A percentile compares a stretch with the other conserved stretches of the same genome.
Evolutionary conservation across 768 basidiomycete genomes (phyloP).

Genomic region (Pleurotus tuoliensis): DNA sequence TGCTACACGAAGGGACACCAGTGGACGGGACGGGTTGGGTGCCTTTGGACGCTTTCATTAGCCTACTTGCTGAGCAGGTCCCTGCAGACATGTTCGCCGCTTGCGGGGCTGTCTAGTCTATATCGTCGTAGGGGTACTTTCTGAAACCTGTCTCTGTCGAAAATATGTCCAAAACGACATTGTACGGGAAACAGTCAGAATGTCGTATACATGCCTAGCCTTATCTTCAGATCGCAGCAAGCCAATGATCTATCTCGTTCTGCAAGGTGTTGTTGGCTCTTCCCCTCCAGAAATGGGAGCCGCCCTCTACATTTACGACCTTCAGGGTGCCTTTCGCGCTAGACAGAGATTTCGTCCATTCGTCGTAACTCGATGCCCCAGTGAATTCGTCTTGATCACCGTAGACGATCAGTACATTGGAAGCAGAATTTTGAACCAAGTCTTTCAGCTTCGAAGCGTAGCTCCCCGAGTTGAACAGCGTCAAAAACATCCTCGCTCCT

Average conservation of each 20-base stretch:
- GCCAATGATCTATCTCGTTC: slow-evolving; percentile 28
- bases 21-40: slow-evolving; percentile 10
- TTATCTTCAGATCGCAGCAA: slow-evolving; percentile 7
- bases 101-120: background rate
- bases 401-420: slow-evolving; percentile 58
- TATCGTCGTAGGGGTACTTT: too few relatives aligned
- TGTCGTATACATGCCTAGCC: too few relatives aligned
- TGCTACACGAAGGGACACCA: slow-evolving; percentile 12
- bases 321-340: slow-evolving; percentile 15
- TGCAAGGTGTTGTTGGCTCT: slow-evolving; percentile 23
- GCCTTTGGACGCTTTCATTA: slow-evolving; percentile 10
- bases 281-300: slow-evolving; percentile 67
- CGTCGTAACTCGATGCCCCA: slow-evolving; percentile 43
- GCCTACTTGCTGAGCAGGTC: slow-evolving; percentile 9
- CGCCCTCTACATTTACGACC: slow-evolving; percentile 41
- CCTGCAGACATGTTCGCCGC: slow-evolving; percentile 9
- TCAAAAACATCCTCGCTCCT: slow-evolving; percentile 61
- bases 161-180: too few relatives aligned
- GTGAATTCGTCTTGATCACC: slow-evolving; percentile 78
- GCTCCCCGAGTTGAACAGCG: slow-evolving; percentile 55
- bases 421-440: slow-evolving; percentile 41
- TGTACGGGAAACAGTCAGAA: too few relatives aligned
- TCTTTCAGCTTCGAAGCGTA: slow-evolving; percentile 50
- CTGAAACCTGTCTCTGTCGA: too few relatives aligned
- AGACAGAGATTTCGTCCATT: slow-evolving; percentile 46